phyloP scores from a whole-genome alignment of 1,284 basidiomycete genomes.

The Mixia osmundae region DNA sequence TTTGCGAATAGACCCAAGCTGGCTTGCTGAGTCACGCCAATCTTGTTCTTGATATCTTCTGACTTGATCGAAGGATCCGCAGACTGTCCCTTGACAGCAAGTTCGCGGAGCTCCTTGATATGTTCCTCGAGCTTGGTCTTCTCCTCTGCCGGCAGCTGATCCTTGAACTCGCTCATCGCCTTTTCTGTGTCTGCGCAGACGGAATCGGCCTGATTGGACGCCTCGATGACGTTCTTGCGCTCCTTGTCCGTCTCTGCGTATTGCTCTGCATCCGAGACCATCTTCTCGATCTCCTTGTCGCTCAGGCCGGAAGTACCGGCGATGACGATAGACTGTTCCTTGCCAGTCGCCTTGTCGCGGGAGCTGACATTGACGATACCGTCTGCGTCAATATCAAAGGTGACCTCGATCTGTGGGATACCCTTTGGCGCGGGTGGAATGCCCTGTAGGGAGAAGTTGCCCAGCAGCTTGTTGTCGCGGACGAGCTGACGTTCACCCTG shows the following conservation, averaged over 20 bases:
- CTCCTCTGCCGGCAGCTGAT: constrained; percentile 75
- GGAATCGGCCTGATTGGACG: constrained; percentile 89
- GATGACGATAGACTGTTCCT: constrained; percentile 82
- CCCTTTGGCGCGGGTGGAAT: constrained; percentile 96
- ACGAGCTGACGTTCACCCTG: constrained; percentile 86
- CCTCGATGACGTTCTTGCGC: constrained; percentile 73
- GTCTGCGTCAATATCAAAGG: constrained; percentile 93
- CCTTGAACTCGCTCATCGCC: constrained; percentile 91
- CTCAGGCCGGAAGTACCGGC: constrained; percentile 88
- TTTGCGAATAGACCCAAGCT: constrained; percentile 95
- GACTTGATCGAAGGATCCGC: constrained; percentile 60
- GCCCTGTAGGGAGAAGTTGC: constrained; percentile 95
- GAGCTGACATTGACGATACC: constrained; percentile 82
- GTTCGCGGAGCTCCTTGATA: constrained; percentile 63
- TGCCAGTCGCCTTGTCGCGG: constrained; percentile 88
- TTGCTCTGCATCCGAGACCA: constrained; percentile 85
- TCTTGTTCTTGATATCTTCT: constrained; percentile 71
- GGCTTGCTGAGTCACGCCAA: constrained; percentile 86
- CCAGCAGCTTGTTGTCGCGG: constrained; percentile 94
- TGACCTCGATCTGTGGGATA: constrained; percentile 95
- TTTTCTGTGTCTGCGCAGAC: constrained; percentile 91
- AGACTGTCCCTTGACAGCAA: constrained; percentile 75
- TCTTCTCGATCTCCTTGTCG: constrained; percentile 91
- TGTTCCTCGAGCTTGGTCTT: constrained; percentile 80
- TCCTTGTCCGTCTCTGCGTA: constrained; percentile 56